These are phyloP conservation scores for Epichloe hybrida DNA, from an alignment of 2,329 filamentous ascomycete species.

Conservation along the genomic window DNA sequence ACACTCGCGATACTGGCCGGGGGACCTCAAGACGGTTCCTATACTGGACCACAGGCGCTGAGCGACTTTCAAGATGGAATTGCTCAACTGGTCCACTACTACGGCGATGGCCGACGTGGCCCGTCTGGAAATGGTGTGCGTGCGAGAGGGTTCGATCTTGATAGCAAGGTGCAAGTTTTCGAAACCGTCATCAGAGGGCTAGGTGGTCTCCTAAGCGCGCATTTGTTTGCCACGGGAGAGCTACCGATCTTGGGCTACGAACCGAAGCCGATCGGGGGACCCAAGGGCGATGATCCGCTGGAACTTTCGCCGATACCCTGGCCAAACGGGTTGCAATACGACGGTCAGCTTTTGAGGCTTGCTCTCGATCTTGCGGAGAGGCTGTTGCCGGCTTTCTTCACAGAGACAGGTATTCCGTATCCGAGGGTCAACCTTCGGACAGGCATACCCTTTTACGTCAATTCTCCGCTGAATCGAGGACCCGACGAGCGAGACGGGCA, in stretches of 20 bases:
- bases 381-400: slow-evolving; percentile 83
- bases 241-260: slow-evolving; percentile 73
- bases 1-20: slow-evolving; percentile 87
- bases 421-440: slow-evolving; percentile 83
- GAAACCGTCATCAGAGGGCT: slow-evolving; percentile 93
- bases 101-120: slow-evolving; percentile 69
- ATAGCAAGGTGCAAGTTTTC: slow-evolving; percentile 97
- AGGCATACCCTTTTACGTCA: slow-evolving; percentile 84
- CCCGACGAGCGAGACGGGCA: slow-evolving; percentile 18
- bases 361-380: slow-evolving; percentile 75
- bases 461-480: slow-evolving; percentile 62
- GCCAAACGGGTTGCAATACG: slow-evolving; percentile 67
- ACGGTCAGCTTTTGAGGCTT: slow-evolving; percentile 81
- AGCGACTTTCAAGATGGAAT: slow-evolving; percentile 71
- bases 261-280: slow-evolving; percentile 25
- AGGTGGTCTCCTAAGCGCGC: slow-evolving; percentile 80
- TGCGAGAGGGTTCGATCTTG: slow-evolving; percentile 75
- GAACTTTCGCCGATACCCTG: slow-evolving; percentile 49
- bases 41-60: slow-evolving; percentile 37
- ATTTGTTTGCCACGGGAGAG: slow-evolving; percentile 84
- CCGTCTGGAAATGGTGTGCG: slow-evolving; percentile 56
- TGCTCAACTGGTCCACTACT: slow-evolving; percentile 60
- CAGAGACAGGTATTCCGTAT: slow-evolving; percentile 82
- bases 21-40: slow-evolving; percentile 33
- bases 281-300: slow-evolving; percentile 25